Conservation (phyloP, 768 basidiomycete species). For the Trametes sanguinea region DNA sequence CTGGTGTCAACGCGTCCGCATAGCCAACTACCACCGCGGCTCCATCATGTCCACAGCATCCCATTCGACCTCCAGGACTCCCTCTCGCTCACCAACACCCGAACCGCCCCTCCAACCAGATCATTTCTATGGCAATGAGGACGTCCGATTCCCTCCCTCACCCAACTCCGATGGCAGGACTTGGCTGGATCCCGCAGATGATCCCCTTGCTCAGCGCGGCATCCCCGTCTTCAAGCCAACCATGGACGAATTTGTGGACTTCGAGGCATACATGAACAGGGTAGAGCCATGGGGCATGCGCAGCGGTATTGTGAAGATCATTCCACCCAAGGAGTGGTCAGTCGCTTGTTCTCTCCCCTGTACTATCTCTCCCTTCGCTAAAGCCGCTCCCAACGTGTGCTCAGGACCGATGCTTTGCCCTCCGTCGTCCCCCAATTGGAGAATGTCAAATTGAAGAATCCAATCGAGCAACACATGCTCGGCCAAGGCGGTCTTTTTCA, state of each 20-base stretch:
- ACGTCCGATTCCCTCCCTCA: conserved; percentile 49
- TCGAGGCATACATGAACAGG: conserved; percentile 85
- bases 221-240: conserved; percentile 97
- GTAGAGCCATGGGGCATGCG: conserved; percentile 88
- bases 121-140: conserved; percentile 75
- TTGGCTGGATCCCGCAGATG: conserved; percentile 79
- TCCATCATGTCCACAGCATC: conserved; percentile 29
- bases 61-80: conserved; percentile 38
- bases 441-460: conserved; percentile 76
- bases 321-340: conserved; percentile 93
- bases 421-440: conserved; percentile 69
- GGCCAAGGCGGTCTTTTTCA: conserved; percentile 87
- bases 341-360: conserved; percentile 30
- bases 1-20: background rate
- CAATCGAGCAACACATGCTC: conserved; percentile 93
- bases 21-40: background rate
- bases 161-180: conserved; percentile 62
- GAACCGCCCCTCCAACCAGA: conserved; percentile 64
- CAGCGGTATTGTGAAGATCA: conserved; percentile 94
- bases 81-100: conserved; percentile 54
- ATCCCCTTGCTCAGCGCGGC: conserved; percentile 80
- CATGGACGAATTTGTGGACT: conserved; percentile 89
- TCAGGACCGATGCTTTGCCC: conserved; percentile 74
- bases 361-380: conserved; percentile 21
- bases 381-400: conserved; percentile 21